Evolutionary conservation across 129 eudicot genomes (phyloP).

Genomic region (Heracleum sosnowskyi): DNA sequence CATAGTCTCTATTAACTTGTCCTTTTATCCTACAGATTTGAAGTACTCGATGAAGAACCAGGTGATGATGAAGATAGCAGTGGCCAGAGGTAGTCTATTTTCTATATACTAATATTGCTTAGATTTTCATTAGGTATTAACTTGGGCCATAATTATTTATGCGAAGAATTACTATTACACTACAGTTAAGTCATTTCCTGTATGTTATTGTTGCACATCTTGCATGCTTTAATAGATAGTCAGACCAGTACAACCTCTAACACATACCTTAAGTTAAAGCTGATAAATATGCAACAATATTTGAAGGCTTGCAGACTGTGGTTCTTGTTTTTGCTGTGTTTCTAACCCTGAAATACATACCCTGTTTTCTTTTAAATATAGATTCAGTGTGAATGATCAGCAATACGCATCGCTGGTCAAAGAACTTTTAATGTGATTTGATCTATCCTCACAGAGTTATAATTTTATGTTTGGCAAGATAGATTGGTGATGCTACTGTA

Average conservation of each 20-base stretch:
- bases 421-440: too few relatives aligned
- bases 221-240: background rate
- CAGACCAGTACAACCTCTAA: background rate
- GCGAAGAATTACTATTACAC: background rate
- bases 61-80: slow-evolving; percentile 93
- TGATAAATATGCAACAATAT: background rate
- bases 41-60: slow-evolving; percentile 96
- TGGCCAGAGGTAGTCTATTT: slow-evolving; percentile 59
- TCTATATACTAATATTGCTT: background rate
- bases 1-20: too few relatives aligned
- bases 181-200: background rate
- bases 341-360: background rate
- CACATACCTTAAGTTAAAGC: background rate
- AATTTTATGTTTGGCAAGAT: too few relatives aligned
- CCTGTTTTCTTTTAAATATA: too few relatives aligned
- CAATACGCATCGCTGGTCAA: too few relatives aligned
- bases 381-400: background rate
- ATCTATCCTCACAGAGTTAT: too few relatives aligned
- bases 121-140: background rate
- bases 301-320: background rate
- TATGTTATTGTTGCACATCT: background rate
- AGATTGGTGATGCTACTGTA: too few relatives aligned
- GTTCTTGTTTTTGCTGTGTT: background rate
- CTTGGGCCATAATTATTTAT: background rate
- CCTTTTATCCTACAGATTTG: slow-evolving; percentile 41